phyloP scores from a whole-genome alignment of 768 basidiomycete species.

The Daedaleopsis nitida region DNA sequence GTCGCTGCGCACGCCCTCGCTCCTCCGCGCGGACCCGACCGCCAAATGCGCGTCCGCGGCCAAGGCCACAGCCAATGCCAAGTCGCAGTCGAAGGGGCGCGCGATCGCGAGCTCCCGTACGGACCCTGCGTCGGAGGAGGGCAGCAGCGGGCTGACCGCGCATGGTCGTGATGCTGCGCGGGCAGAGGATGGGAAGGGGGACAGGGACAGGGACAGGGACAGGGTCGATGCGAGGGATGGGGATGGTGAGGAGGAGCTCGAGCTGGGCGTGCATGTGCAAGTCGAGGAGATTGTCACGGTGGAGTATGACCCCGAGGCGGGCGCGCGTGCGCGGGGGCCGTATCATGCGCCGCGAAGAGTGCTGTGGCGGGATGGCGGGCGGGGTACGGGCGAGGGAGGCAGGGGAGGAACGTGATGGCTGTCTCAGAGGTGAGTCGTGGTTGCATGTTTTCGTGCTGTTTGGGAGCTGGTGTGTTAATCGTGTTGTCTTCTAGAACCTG shows the following conservation, averaged over 20 bases:
- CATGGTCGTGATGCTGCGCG: too few relatives aligned
- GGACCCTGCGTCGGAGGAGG: too few relatives aligned
- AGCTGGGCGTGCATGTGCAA: conserved; percentile 24
- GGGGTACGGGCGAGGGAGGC: not conserved
- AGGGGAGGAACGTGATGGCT: not conserved
- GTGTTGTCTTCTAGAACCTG: too few relatives aligned
- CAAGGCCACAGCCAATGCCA: not conserved
- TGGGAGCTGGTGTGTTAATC: too few relatives aligned
- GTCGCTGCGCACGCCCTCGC: not conserved
- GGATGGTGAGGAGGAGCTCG: conserved; percentile 8
- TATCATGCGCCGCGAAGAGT: conserved; percentile 13
- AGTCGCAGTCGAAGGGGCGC: too few relatives aligned
- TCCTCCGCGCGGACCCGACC: not conserved
- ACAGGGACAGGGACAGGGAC: not conserved
- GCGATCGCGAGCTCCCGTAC: too few relatives aligned
- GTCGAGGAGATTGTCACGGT: conserved; percentile 27
- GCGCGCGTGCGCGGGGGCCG: conserved; percentile 19
- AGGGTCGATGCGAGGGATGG: not conserved
- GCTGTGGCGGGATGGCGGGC: conserved; percentile 8
- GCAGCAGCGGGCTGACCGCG: too few relatives aligned
- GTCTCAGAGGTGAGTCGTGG: not conserved
- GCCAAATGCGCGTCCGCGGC: not conserved
- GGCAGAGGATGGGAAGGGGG: too few relatives aligned
- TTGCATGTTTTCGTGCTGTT: not conserved
- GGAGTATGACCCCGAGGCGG: conserved; percentile 18